Percentiles rank a stretch among this genome's conserved stretches.
phyloP scores from a whole-genome alignment of 345 rosid species.

The Acer campestre region DNA sequence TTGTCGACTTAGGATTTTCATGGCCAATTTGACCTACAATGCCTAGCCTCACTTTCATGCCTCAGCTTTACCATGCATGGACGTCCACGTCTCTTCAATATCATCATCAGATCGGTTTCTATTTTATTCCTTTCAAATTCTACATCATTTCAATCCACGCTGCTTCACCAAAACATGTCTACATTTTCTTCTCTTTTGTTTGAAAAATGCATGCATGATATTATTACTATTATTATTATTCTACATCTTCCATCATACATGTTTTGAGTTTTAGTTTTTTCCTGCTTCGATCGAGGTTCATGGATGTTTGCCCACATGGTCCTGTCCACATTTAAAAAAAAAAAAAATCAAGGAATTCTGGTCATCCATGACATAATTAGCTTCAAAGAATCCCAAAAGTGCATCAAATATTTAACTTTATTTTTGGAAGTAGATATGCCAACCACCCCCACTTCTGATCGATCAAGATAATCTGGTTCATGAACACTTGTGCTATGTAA shows the following conservation, averaged over 20 bases:
- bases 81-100: constrained; percentile 20
- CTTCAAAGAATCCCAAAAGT: constrained; percentile 9
- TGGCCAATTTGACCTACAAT: constrained; percentile 38
- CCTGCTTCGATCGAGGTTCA: constrained; percentile 15
- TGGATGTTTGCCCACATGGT: constrained; percentile 26
- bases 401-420: background rate
- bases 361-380: constrained; percentile 23
- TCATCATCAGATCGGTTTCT: background rate
- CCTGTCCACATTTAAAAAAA: constrained; percentile 22
- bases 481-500: background rate
- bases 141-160: constrained; percentile 19
- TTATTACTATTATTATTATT: background rate
- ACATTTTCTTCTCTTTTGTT: background rate
- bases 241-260: background rate
- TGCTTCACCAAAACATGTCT: constrained; percentile 11
- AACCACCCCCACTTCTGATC: background rate
- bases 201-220: background rate
- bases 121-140: background rate
- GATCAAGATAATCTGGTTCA: background rate
- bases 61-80: constrained; percentile 45
- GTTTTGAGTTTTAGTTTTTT: background rate
- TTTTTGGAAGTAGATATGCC: background rate
- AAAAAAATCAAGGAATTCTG: constrained; percentile 16
- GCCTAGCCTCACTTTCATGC: constrained; percentile 35
- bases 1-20: constrained; percentile 40